Base-by-base conservation (phyloP, 306 rosid genomes). In the Leucaena leucocephala region DNA sequence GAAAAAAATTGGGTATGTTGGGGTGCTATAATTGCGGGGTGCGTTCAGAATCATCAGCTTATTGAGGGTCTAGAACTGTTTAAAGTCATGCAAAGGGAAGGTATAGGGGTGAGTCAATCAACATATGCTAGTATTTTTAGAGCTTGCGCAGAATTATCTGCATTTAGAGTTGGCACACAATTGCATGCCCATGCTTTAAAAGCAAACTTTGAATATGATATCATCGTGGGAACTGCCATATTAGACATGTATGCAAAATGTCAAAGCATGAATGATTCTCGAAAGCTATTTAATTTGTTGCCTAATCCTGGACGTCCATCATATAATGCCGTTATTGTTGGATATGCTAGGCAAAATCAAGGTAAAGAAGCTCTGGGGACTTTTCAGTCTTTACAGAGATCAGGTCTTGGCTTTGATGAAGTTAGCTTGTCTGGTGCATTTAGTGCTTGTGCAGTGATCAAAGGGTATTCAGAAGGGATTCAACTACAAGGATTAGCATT, bases 191-290 rank as follows among this genome's bases (percentile, higher is more conserved):
- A 87, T 52, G 83, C 95, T 58, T 71, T 91, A 61, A 94, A 94
- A 88, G 50, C 87, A 14, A 69, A 68, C 55, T 94, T 90, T 74
- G 90, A 86, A 76, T 80, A 78, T 3, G 98, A 94, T 84, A 77
- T 82, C 69, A 79, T 94, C 15, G 93, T 91, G 49, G 97, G 94
- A 68, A 91, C 97, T 52, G 98, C 97, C n/a, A 90, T 86, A 48
- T 71, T 91, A 74, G 98, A 91, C 85, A 91, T 94, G 98, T 94
- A 94, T 75, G 94, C 91, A 59, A 94, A 91, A 83, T 91, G 97
- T 83, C 79, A 76, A 70, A 87, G 82, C 69, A 82, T 91, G 75
- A 11, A 44, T 35, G 97, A 94, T 76, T 92, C 98, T 34, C 82
- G 39, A 76, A 91, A 87, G 84, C 62, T 90, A 39, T 94, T 94